Conservation (phyloP, 1,284 basidiomycete genomes). For the Rhodotorula sp. region DNA sequence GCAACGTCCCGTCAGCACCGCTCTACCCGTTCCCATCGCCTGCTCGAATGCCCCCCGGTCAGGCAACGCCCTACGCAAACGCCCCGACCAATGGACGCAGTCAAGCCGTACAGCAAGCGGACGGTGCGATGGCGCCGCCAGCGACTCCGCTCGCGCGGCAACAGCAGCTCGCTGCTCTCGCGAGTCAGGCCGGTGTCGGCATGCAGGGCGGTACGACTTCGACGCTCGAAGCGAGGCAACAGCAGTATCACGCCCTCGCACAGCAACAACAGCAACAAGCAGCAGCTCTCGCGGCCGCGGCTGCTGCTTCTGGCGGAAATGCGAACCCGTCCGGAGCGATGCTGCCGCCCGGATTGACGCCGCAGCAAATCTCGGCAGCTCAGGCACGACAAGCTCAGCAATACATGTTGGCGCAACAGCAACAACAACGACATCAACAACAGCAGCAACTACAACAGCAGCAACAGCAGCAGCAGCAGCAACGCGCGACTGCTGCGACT, state of each 20-base stretch:
- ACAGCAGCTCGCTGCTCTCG: constrained; percentile 22
- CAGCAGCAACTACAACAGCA: constrained; percentile 11
- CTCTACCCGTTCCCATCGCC: constrained; percentile 28
- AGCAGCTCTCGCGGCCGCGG: background rate
- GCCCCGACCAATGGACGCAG: background rate
- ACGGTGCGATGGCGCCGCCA: background rate
- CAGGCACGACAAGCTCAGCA: constrained; percentile 15
- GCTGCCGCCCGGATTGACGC: constrained; percentile 8
- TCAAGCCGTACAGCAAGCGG: background rate
- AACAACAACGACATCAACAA: constrained; percentile 19
- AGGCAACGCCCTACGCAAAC: background rate
- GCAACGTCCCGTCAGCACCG: constrained; percentile 8
- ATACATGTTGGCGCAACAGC: constrained; percentile 12
- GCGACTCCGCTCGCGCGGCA: constrained; percentile 9
- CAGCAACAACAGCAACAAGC: constrained; percentile 16
- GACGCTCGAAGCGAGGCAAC: constrained; percentile 25
- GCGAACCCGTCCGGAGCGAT: background rate
- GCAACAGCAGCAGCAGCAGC: constrained; percentile 17
- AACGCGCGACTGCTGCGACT: background rate
- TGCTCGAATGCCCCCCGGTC: background rate
- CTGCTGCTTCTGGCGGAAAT: background rate
- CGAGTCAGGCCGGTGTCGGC: background rate
- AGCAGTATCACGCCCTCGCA: constrained; percentile 14
- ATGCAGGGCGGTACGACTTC: background rate
- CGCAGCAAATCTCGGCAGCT: background rate